phyloP scores from a whole-genome alignment of 2,329 filamentous ascomycete species.

The Mollisia scopiformis region DNA sequence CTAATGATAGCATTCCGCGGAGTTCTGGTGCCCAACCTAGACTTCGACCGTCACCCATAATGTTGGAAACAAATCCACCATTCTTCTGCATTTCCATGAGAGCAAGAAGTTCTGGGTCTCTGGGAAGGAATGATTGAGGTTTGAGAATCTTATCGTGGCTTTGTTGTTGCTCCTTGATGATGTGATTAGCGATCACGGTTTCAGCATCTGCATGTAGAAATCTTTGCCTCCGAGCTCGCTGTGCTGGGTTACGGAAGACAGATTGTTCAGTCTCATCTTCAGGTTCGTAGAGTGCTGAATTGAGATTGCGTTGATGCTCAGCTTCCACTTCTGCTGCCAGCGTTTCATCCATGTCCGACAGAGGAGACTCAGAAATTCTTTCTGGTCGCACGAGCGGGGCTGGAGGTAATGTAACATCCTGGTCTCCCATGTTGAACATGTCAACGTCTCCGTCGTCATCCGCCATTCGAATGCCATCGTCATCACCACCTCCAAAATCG shows the following conservation, averaged over 20 bases:
- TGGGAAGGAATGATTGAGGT: constrained; percentile 79
- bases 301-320: constrained; percentile 50
- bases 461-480: constrained; percentile 58
- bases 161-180: constrained; percentile 85
- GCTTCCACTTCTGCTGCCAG: constrained; percentile 62
- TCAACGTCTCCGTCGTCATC: constrained; percentile 66
- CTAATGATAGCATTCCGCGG: constrained; percentile 86
- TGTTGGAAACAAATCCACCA: constrained; percentile 85
- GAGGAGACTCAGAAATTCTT: constrained; percentile 70
- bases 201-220: constrained; percentile 77
- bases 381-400: constrained; percentile 53
- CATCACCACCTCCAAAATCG: constrained; percentile 47
- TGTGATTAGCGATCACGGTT: constrained; percentile 73
- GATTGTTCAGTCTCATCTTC: constrained; percentile 56
- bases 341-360: constrained; percentile 70
- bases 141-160: constrained; percentile 87
- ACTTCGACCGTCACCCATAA: constrained; percentile 80
- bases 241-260: constrained; percentile 68
- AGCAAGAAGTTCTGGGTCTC: constrained; percentile 83
- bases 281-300: constrained; percentile 60
- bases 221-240: constrained; percentile 79
- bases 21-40: constrained; percentile 90
- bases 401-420: constrained; percentile 52
- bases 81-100: constrained; percentile 91
- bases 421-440: constrained; percentile 66